These are phyloP conservation scores for Monilinia fructicola DNA, from an alignment of 2,329 filamentous ascomycete species.

Conservation along the genomic window DNA sequence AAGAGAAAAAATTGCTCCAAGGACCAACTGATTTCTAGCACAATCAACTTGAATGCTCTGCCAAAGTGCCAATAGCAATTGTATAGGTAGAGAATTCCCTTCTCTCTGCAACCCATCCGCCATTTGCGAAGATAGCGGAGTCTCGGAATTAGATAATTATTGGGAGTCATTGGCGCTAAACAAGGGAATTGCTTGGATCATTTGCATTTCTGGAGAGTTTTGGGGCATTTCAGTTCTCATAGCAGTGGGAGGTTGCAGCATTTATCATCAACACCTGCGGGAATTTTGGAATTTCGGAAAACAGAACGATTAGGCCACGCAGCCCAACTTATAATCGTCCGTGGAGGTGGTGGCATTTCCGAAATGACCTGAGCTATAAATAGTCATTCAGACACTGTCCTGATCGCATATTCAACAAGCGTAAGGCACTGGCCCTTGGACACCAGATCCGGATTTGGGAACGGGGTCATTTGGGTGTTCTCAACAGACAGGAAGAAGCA, in stretches of 20 bases:
- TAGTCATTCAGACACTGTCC: neutral
- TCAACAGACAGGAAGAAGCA: neutral
- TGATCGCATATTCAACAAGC: slow-evolving; percentile 14
- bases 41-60: neutral
- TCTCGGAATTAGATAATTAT: neutral
- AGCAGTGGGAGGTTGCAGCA: neutral
- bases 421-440: neutral
- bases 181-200: neutral
- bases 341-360: neutral
- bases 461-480: neutral
- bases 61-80: neutral
- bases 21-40: neutral
- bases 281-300: neutral
- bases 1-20: neutral
- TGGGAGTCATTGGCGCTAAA: slow-evolving; percentile 11
- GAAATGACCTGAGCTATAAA: slow-evolving; percentile 11
- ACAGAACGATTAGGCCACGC: neutral
- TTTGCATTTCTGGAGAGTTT: neutral
- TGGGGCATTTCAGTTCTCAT: neutral
- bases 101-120: neutral
- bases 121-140: neutral
- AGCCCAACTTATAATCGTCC: neutral
- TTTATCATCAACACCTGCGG: neutral
- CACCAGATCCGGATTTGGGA: neutral
- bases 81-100: neutral